Evolutionary conservation across 176 grass and related monocot genomes (phyloP), one percentile per base, ranked within the genome.

Genomic region (Bonia amplexicaulis): DNA sequence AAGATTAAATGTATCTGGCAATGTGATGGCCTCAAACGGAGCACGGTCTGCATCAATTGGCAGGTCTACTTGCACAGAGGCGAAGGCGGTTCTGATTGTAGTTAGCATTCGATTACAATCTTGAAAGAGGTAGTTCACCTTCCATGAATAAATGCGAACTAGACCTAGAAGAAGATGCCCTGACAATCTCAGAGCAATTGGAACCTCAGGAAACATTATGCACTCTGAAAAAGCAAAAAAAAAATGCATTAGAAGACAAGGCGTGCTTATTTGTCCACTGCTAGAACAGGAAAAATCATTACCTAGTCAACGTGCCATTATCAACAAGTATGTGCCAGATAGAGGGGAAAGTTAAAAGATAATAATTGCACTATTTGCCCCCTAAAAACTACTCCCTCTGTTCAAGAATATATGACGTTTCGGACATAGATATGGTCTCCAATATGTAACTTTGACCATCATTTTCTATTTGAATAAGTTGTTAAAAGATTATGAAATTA

Each of bases 101-200:
- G 88, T 92, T 78, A 92, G 66, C 82, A 99, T 90, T 44, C 91
- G 88, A 69, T 89, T 94, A 61, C 87, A 96, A 67, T 99, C 96
- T 12, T 86, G 86, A 66, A 89, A 96, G 14, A 95, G 78, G 74
- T 99, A 91, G 63, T 96, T 87, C 49, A 99, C 96, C 90, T 99
- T 99, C 93, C 91, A 92, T 7, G 93, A 95, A 66, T 92, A 99
- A 80, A 99, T 99, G 80, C 91, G 89, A 46, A 99, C 96, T 66
- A 99, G 86, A 6, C 96, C 96, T 13, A 96, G 86, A 73, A 99
- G 88, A 79, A 99, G 91, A 84, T 99, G 96, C 33, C 91, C 96
- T 47, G 96, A 95, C 76, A 96, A 52, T 90, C 96, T 88, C 60
- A 99, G 82, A 73, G 96, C 91, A 81, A 99, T 90, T 7, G 96